Evolutionary conservation across 176 grass and related monocot species (phyloP).

Genomic region (Triticum dicoccoides): DNA sequence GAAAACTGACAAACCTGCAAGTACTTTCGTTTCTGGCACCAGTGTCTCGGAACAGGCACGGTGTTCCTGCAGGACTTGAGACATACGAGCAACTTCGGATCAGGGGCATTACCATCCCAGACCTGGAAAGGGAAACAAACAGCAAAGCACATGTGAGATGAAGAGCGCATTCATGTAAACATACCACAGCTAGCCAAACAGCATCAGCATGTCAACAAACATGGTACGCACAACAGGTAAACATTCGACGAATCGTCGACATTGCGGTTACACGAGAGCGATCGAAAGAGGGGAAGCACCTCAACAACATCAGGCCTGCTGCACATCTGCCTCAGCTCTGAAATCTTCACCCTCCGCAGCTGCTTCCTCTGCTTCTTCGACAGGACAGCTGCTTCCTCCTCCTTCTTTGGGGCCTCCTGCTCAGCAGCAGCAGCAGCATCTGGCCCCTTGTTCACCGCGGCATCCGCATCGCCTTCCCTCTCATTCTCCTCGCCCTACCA

Average conservation of each 20-base stretch:
- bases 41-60: constrained; percentile 68
- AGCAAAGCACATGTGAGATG: neutral
- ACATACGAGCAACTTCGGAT: constrained; percentile 60
- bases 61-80: constrained; percentile 67
- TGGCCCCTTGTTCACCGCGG: neutral
- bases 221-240: neutral
- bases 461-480: neutral
- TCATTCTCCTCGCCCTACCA: neutral
- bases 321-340: constrained; percentile 56
- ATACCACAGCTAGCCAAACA: neutral
- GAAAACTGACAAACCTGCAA: constrained; percentile 42
- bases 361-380: constrained; percentile 78
- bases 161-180: neutral
- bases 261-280: too few species aligned
- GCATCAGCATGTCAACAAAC: neutral
- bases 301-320: constrained; percentile 39
- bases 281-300: constrained; percentile 26
- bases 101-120: constrained; percentile 64
- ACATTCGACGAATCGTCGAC: neutral
- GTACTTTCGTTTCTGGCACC: constrained; percentile 75
- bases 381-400: constrained; percentile 66
- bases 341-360: neutral
- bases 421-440: neutral
- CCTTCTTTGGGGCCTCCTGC: constrained; percentile 55
- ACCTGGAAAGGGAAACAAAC: constrained; percentile 34